These are phyloP conservation scores for Sambucus nigra DNA, from an alignment of 129 eudicot species.

Conservation along the genomic window DNA sequence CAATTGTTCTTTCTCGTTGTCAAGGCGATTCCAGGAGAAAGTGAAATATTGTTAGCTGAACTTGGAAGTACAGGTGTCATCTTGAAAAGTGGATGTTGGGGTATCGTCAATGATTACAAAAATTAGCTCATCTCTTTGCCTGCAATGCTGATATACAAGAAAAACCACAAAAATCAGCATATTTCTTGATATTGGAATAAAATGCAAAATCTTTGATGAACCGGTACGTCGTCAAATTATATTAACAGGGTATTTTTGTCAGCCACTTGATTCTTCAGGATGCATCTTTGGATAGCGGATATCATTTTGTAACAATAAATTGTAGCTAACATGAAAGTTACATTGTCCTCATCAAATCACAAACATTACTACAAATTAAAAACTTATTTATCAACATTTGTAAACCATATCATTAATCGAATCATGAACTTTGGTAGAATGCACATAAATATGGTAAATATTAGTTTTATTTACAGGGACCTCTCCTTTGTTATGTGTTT, in stretches of 20 bases:
- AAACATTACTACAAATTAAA: not conserved
- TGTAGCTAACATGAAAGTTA: too few relatives aligned
- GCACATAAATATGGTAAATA: too few relatives aligned
- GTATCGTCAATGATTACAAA: conserved; percentile 17
- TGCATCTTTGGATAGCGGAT: too few relatives aligned
- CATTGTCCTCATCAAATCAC: too few relatives aligned
- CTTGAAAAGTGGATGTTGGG: conserved; percentile 13
- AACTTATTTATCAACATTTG: not conserved
- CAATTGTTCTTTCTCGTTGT: conserved; percentile 28
- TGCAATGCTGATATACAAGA: conserved; percentile 17
- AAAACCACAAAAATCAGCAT: not conserved
- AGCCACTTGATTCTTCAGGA: too few relatives aligned
- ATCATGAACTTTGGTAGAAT: too few relatives aligned
- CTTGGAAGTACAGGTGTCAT: conserved; percentile 64
- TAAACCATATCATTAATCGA: too few relatives aligned
- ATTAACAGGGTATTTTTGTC: too few relatives aligned
- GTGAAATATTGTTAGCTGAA: conserved; percentile 35
- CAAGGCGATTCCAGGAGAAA: conserved; percentile 33
- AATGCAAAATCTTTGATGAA: not conserved
- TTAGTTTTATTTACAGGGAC: too few relatives aligned
- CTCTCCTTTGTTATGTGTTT: too few relatives aligned
- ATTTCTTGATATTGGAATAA: not conserved
- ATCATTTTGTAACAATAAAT: too few relatives aligned
- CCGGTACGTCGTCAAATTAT: too few relatives aligned
- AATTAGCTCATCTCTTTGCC: conserved; percentile 34